phyloP scores from a whole-genome alignment of 345 rosid genomes.

The Acer campestre region DNA sequence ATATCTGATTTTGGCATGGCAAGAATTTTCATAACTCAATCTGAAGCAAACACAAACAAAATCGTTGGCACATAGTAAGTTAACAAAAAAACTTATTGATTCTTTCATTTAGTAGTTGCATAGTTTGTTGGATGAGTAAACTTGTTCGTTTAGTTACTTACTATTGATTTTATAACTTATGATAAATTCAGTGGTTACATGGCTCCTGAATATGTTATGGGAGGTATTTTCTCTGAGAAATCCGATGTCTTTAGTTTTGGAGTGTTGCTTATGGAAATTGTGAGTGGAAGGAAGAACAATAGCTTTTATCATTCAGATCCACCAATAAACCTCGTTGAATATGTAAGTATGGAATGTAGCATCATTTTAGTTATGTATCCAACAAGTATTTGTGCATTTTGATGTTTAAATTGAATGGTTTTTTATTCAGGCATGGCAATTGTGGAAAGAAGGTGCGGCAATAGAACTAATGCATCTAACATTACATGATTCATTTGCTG shows the following conservation, averaged over 20 bases:
- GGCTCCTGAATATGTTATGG: slow-evolving; percentile 26
- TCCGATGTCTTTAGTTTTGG: slow-evolving; percentile 33
- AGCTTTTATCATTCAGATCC: not conserved
- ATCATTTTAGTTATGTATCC: not conserved
- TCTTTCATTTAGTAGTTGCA: not conserved
- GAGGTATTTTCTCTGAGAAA: slow-evolving; percentile 27
- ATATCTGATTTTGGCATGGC: slow-evolving; percentile 32
- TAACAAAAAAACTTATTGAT: not conserved
- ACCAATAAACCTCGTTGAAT: slow-evolving; percentile 16
- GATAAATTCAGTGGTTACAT: slow-evolving; percentile 21
- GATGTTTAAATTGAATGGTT: not conserved
- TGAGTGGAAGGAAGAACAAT: slow-evolving; percentile 22
- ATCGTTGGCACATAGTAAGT: slow-evolving; percentile 18
- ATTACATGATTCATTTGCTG: not conserved
- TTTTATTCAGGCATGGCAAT: slow-evolving; percentile 22
- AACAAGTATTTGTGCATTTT: not conserved
- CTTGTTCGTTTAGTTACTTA: not conserved
- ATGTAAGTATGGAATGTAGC: slow-evolving; percentile 12
- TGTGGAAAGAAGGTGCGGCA: slow-evolving; percentile 15
- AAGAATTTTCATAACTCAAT: slow-evolving; percentile 13
- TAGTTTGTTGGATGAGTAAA: too few species aligned
- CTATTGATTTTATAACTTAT: not conserved
- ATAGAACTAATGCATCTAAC: slow-evolving; percentile 15
- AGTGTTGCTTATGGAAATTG: slow-evolving; percentile 19
- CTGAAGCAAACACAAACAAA: slow-evolving; percentile 1